Evolutionary conservation across 2,329 filamentous ascomycete species (phyloP).

Genomic region (Sporothrix mexicana): DNA sequence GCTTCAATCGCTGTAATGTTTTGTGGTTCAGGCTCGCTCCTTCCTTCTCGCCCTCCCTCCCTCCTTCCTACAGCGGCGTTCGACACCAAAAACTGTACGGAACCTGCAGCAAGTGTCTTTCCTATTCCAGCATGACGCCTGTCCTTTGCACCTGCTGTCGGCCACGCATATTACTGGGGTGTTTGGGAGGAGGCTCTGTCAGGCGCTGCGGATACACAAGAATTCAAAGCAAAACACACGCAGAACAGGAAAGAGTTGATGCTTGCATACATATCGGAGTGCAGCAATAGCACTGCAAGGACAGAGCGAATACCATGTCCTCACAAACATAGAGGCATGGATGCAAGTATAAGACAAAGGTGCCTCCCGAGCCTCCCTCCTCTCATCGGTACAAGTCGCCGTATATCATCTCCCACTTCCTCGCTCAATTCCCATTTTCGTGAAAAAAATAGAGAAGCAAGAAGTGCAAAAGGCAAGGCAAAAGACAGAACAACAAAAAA

Average conservation of each 20-base stretch:
- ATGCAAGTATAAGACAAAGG: conserved; percentile 3
- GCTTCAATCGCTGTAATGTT: no score
- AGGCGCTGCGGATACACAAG: not conserved
- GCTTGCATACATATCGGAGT: no score
- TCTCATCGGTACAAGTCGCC: conserved; percentile 3
- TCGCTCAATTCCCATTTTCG: not conserved
- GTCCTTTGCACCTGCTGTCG: not conserved
- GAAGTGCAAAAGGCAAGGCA: not conserved
- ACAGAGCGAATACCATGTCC: not conserved
- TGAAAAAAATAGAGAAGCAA: not conserved
- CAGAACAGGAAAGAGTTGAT: not conserved
- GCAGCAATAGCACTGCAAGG: not conserved
- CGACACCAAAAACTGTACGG: not conserved
- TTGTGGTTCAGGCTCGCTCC: not conserved
- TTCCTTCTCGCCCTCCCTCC: conserved; percentile 12
- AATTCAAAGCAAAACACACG: not conserved
- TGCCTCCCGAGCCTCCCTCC: not conserved
- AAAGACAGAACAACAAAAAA: not conserved
- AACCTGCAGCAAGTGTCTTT: not conserved
- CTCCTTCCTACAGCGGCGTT: not conserved
- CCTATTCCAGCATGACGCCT: conserved; percentile 3
- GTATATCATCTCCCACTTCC: not conserved
- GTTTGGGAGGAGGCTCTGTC: conserved; percentile 11
- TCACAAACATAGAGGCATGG: not conserved
- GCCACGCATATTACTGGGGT: not conserved